These are phyloP conservation scores for Penicillium pancosmium DNA, from an alignment of 495 filamentous ascomycete genomes.

Conservation along the genomic window DNA sequence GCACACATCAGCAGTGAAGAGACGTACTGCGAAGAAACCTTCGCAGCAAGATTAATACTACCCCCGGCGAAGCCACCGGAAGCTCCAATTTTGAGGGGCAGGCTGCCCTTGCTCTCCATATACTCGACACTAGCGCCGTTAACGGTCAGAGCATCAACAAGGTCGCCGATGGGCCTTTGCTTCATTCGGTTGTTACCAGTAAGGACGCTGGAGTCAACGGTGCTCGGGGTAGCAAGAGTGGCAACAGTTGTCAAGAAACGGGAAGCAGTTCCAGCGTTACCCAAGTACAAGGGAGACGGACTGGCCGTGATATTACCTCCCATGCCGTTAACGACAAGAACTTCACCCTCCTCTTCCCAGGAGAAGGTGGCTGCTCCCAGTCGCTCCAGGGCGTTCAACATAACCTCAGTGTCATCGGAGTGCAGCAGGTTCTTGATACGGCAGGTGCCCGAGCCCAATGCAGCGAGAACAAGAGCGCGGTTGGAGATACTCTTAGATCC, in stretches of 20 bases:
- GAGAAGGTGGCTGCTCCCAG: conserved; percentile 89
- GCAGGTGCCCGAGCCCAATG: conserved; percentile 84
- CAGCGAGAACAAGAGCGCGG: conserved; percentile 88
- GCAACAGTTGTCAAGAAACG: conserved; percentile 94
- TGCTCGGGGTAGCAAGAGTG: conserved; percentile 71
- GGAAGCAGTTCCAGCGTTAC: conserved; percentile 95
- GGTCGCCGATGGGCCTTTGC: conserved; percentile 84
- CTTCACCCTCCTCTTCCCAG: conserved; percentile 91
- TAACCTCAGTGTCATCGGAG: conserved; percentile 96
- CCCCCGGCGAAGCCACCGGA: conserved; percentile 88
- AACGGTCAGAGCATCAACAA: conserved; percentile 86
- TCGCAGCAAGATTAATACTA: conserved; percentile 87
- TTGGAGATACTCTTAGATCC: conserved; percentile 99
- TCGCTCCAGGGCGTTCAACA: conserved; percentile 83
- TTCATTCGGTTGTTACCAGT: conserved; percentile 98
- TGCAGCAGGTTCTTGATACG: conserved; percentile 90
- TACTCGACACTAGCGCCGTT: conserved; percentile 87
- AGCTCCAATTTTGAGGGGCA: conserved; percentile 83
- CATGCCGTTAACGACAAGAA: conserved; percentile 86
- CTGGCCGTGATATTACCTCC: conserved; percentile 83
- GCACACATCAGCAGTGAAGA: conserved; percentile 96
- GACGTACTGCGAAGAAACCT: conserved; percentile 96
- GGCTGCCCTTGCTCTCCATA: conserved; percentile 71
- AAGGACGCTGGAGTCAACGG: conserved; percentile 69
- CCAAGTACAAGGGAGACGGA: conserved; percentile 79